Evolutionary conservation across 768 basidiomycete genomes (phyloP), one percentile per base, ranked within the genome.

Genomic region (Rhodotorula graminis): DNA sequence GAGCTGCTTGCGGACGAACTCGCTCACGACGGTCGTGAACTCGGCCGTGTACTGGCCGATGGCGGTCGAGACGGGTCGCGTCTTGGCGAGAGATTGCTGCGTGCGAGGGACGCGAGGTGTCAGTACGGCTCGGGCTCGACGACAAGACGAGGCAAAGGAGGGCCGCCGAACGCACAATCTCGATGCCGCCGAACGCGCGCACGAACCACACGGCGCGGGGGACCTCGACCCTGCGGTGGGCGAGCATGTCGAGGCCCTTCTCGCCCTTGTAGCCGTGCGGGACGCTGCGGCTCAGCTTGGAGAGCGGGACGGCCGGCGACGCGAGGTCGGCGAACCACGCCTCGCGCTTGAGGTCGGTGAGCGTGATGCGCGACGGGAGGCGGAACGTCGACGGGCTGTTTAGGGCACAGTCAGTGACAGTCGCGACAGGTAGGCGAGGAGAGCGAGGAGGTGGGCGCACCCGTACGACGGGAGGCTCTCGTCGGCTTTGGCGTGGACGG

Each of bases 261-360:
- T 78, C 78, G 44, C 78, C 72, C 29, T 76, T 74, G 63, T 73
- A 78, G 4, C 78, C 78, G 59, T 80, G 78, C 3, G 79, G 79
- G 3, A 80, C 69, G 33, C 63, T 70, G n/a, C 72, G 64, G n/a
- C 75, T 65, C 0, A 80, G 76, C 55, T 78, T 77, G 25, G 71
- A 69, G 2, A 80, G 73, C 9, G 79, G 79, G 16, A 80, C 70
- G 21, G 69, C 40, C 2, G 77, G 76, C 50, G 78, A 76, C 49
- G 78, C 77, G 60, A 80, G 77, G 65, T 80, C 79, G 25, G 70
- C 63, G 47, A 79, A 64, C 74, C 76, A 80, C 0, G 78, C 60
- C 56, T 76, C 75, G 18, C 78, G 78, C 61, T 78, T 78, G 23
- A 66, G 61, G 61, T 80, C 79, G 59, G 74, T 74, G 25, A 77